Evolutionary conservation across 2,329 filamentous ascomycete genomes (phyloP).

Genomic region (Periglandula ipomoeae): DNA sequence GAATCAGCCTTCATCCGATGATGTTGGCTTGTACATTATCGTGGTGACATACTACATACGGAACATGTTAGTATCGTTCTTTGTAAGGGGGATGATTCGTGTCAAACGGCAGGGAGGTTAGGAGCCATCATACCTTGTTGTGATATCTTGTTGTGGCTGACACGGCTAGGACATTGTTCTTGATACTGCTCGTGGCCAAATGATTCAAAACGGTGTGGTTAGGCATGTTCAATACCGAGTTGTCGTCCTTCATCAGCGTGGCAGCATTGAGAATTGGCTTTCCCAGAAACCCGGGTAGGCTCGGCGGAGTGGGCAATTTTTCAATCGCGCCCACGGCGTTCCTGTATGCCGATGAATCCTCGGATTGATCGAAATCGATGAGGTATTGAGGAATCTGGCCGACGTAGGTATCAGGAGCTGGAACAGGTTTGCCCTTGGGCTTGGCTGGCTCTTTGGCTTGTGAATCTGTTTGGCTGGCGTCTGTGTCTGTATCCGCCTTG

Average conservation of each 20-base stretch:
- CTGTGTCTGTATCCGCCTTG: slow-evolving; percentile 7
- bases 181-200: slow-evolving; percentile 94
- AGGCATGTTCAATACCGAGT: slow-evolving; percentile 91
- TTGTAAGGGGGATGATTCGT: not conserved
- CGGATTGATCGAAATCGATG: slow-evolving; percentile 74
- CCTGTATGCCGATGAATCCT: slow-evolving; percentile 66
- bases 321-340: slow-evolving; percentile 66
- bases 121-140: slow-evolving; percentile 62
- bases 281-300: slow-evolving; percentile 79
- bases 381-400: slow-evolving; percentile 75
- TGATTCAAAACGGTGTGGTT: slow-evolving; percentile 97
- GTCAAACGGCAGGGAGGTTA: not conserved
- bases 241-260: slow-evolving; percentile 93
- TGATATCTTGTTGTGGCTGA: slow-evolving; percentile 97
- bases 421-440: slow-evolving; percentile 46
- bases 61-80: not conserved
- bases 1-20: slow-evolving; percentile 35
- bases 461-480: slow-evolving; percentile 5
- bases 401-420: slow-evolving; percentile 54
- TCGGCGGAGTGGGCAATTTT: slow-evolving; percentile 74
- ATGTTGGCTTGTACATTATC: slow-evolving; percentile 91
- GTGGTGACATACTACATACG: slow-evolving; percentile 78
- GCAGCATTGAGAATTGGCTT: slow-evolving; percentile 92
- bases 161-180: slow-evolving; percentile 88
- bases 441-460: slow-evolving; percentile 33